Evolutionary conservation across 305 asterid genomes (phyloP).

Genomic region (Withania somnifera): DNA sequence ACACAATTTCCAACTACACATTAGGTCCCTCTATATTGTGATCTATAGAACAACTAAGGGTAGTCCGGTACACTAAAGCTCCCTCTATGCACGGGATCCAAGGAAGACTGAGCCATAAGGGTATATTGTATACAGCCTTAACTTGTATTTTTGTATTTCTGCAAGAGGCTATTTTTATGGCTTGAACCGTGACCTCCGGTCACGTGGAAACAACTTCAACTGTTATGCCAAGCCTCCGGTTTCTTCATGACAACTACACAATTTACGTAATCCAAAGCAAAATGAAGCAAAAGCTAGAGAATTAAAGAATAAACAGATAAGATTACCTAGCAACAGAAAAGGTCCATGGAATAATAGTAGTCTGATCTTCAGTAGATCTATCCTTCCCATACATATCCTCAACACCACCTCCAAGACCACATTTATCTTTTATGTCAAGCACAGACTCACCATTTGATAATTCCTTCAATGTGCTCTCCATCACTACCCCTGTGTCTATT

Average conservation of each 20-base stretch:
- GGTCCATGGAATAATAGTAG: slow-evolving; percentile 71
- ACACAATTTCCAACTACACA: not conserved
- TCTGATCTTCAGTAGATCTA: slow-evolving; percentile 68
- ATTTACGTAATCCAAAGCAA: no score
- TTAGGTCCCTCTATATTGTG: not conserved
- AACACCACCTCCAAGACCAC: slow-evolving; percentile 71
- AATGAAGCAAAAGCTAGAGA: not conserved
- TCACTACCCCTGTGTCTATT: slow-evolving; percentile 19
- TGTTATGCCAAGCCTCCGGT: no score
- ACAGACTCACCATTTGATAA: slow-evolving; percentile 52
- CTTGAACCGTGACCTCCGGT: no score
- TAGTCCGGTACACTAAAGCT: no score
- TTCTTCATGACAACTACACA: no score
- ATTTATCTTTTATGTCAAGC: slow-evolving; percentile 49
- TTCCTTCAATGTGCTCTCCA: slow-evolving; percentile 62
- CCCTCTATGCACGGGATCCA: no score
- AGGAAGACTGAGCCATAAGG: no score
- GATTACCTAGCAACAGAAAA: slow-evolving; percentile 69
- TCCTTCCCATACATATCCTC: slow-evolving; percentile 74
- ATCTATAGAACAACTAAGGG: not conserved
- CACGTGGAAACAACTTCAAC: no score
- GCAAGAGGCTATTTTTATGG: no score
- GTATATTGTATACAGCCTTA: no score
- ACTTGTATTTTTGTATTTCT: no score
- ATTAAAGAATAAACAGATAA: not conserved